Evolutionary conservation across 2,329 filamentous ascomycete species (phyloP).

Genomic region (Microthyrium microscopicum): DNA sequence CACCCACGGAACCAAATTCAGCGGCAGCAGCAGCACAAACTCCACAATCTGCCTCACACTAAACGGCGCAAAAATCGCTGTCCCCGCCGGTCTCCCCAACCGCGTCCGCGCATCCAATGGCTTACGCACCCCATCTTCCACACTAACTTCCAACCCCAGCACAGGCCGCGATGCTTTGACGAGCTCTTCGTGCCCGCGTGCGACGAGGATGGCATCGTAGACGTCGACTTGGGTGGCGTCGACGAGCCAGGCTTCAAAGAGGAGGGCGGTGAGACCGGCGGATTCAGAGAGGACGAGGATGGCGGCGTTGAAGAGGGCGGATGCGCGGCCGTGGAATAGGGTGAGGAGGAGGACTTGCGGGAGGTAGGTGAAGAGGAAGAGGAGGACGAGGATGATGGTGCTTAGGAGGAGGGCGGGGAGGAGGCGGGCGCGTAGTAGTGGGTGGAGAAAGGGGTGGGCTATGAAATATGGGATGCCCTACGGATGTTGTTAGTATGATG

Average conservation of each 20-base stretch:
- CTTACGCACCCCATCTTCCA: conserved; percentile 1
- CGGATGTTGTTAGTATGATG: conserved; percentile 3
- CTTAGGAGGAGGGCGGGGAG: conserved; percentile 72
- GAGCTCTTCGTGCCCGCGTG: conserved; percentile 19
- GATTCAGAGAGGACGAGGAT: conserved; percentile 63
- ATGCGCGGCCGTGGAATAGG: conserved; percentile 64
- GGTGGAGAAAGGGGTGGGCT: conserved; percentile 62
- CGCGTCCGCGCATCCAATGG: conserved; percentile 54
- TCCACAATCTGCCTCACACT: conserved; percentile 82
- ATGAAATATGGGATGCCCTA: conserved; percentile 71
- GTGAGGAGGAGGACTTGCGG: conserved; percentile 80
- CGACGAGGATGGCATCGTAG: conserved; percentile 50
- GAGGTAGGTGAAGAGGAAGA: conserved; percentile 78
- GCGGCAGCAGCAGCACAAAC: conserved; percentile 47
- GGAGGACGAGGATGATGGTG: conserved; percentile 61
- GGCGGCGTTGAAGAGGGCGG: conserved; percentile 79
- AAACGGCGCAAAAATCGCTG: conserved; percentile 73
- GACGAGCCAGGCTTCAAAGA: conserved; percentile 35
- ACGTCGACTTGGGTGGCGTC: conserved; percentile 63
- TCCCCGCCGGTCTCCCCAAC: conserved; percentile 63
- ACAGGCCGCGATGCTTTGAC: conserved; percentile 42
- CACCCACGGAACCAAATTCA: conserved; percentile 74
- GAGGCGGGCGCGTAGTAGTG: conserved; percentile 60
- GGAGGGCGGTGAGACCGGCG: conserved; percentile 42
- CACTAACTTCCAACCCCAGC: conserved; percentile 49